A percentile compares a stretch with the other conserved stretches of the same genome.
phyloP scores from a whole-genome alignment of 352 stramenopile species.

The Pythium vanterpoolii region DNA sequence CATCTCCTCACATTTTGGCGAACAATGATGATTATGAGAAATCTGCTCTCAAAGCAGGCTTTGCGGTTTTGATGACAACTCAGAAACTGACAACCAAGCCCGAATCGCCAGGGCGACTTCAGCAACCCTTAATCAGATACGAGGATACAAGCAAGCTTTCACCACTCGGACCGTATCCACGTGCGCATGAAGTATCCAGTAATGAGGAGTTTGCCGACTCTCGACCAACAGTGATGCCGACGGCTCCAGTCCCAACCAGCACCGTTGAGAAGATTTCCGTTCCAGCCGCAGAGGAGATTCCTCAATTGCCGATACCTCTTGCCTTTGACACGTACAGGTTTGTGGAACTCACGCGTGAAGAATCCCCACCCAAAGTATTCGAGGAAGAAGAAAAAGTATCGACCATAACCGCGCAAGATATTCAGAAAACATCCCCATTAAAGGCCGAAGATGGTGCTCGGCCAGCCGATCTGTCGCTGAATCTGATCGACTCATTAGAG shows the following conservation, averaged over 20 bases:
- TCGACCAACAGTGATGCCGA: not conserved
- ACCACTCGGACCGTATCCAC: not conserved
- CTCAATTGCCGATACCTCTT: not conserved
- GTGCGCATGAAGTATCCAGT: not conserved
- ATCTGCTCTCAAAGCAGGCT: not conserved
- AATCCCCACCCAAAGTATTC: not conserved
- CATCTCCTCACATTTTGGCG: not conserved
- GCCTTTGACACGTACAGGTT: conserved; percentile 6
- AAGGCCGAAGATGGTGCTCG: not conserved
- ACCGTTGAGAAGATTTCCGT: not conserved
- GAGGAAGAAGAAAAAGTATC: not conserved
- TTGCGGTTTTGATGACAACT: not conserved
- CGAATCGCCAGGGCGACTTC: not conserved
- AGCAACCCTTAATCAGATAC: not conserved
- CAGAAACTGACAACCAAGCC: not conserved
- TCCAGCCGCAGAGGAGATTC: not conserved
- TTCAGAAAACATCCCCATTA: not conserved
- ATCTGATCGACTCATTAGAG: conserved; percentile 29
- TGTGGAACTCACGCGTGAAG: conserved; percentile 4
- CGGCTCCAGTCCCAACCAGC: not conserved
- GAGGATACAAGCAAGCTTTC: not conserved
- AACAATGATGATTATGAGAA: not conserved
- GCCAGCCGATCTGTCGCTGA: conserved; percentile 20
- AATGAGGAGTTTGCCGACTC: not conserved
- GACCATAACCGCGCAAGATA: not conserved